Base-by-base conservation (phyloP, 495 filamentous ascomycete genomes). In the Margaritispora aquatica region DNA sequence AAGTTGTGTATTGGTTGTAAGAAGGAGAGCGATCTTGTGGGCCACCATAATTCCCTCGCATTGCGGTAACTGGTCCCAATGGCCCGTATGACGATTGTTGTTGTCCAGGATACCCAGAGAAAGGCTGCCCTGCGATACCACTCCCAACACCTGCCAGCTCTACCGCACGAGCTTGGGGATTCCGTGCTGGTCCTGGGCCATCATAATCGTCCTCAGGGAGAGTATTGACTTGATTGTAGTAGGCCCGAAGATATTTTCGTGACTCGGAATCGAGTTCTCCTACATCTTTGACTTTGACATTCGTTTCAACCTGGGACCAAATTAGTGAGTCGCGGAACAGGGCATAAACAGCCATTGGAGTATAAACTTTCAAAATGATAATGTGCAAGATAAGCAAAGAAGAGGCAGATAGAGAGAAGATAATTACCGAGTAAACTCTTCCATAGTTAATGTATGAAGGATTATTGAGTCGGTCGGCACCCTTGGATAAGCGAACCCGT, bases 261-360 rank as follows among this genome's bases (percentile, higher is more conserved):
- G 64, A 66, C 10, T 55, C 47, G 2, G 15, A 8, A 49, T 66
- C 64, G 3, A 66, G 51, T 4, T 49, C 49, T 7, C 64, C 64
- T 23, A 66, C 51, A 41, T 66, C 54, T 52, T 61, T 61, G 23
- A 66, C 60, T 26, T 66, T 63, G 26, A 64, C 55, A 26, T 67
- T 64, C 2, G 54, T 47, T 21, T 67, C 55, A n/a, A n/a, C n/a
- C n/a, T n/a, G n/a, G n/a, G n/a, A n/a, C n/a, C n/a, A n/a, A n/a
- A n/a, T n/a, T n/a, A n/a, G n/a, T n/a, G n/a, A n/a, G n/a, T n/a
- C n/a, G n/a, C n/a, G n/a, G n/a, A n/a, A n/a, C n/a, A n/a, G n/a
- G n/a, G n/a, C n/a, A n/a, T n/a, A n/a, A n/a, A n/a, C n/a, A n/a
- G n/a, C n/a, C n/a, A n/a, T n/a, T n/a, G n/a, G n/a, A n/a, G n/a